Percentiles rank a stretch among this genome's conserved stretches.
These are phyloP conservation scores for Hypoxylon sp. DNA, from an alignment of 2,329 filamentous ascomycete species.

Conservation along the genomic window DNA sequence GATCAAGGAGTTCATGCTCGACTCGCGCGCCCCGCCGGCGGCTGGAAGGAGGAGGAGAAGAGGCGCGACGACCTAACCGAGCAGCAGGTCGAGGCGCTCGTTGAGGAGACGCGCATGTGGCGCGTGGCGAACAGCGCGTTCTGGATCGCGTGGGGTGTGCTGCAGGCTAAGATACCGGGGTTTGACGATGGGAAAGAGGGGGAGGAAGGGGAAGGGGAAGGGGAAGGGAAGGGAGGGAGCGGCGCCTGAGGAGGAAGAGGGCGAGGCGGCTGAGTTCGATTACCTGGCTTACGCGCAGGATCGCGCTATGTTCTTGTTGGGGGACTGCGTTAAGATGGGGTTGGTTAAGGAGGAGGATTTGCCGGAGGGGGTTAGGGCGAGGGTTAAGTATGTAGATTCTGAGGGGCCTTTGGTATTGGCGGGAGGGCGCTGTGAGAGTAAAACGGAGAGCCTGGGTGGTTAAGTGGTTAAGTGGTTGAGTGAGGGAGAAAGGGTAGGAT, in stretches of 20 bases:
- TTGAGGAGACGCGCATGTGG: slow-evolving; percentile 88
- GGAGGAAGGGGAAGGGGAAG: slow-evolving; percentile 38
- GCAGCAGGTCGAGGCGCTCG: slow-evolving; percentile 75
- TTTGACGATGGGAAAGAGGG: slow-evolving; percentile 63
- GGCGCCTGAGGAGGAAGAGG: slow-evolving; percentile 59
- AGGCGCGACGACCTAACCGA: slow-evolving; percentile 76
- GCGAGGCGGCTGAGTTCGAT: slow-evolving; percentile 81
- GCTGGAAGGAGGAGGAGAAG: slow-evolving; percentile 73
- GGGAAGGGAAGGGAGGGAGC: slow-evolving; percentile 33
- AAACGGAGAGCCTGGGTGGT: too few species aligned
- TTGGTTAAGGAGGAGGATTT: slow-evolving; percentile 83
- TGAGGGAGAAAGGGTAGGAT: neutral
- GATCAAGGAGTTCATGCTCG: slow-evolving; percentile 83
- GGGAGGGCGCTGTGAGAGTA: neutral
- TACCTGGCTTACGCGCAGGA: slow-evolving; percentile 94
- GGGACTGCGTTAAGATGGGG: slow-evolving; percentile 84
- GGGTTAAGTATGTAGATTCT: slow-evolving; percentile 80
- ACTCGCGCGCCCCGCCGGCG: slow-evolving; percentile 73
- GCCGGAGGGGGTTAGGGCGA: slow-evolving; percentile 74
- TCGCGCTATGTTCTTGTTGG: slow-evolving; percentile 93
- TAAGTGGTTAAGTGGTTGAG: too few species aligned
- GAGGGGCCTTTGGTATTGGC: neutral
- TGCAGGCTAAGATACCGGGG: slow-evolving; percentile 90
- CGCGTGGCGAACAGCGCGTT: slow-evolving; percentile 87
- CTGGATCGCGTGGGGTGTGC: slow-evolving; percentile 97